Evolutionary conservation across 169 alveolate species (phyloP), one percentile per base, ranked within the genome.

Genomic region (Plasmodium fragile): DNA sequence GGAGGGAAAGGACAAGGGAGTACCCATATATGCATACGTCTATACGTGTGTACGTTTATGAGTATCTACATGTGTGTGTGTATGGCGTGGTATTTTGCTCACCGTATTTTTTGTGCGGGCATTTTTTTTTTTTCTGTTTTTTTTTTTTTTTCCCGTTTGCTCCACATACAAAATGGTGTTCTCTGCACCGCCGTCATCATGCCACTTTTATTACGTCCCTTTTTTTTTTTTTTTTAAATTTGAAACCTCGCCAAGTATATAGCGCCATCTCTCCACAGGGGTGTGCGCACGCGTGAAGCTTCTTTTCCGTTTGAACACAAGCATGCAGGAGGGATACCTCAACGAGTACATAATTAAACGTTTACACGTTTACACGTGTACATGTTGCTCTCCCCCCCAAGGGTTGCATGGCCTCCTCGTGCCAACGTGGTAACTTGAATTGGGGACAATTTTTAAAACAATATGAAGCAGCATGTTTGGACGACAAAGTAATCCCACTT

Each of bases 61-160:
- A 45, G 55, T 45, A 45, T 1, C 55, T 45, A n/a, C n/a, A n/a
- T n/a, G 55, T 5, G 55, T 45, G 55, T 45, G 55, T 11, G 55
- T 10, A 45, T 11, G 18, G 55, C 55, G 55, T 13, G 18, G 55
- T 11, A 13, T 13, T 45, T 13, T 45, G 55, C 55, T 45, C 52
- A 41, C 13, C 55, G n/a, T n/a, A n/a, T 0, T 45, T 0, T 4
- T 45, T 45, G n/a, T 45, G n/a, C 5, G 18, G 55, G 55, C 1
- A 45, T 73, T 73, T 73, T 73, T 30, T 73, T 73, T 73, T 73
- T 18, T 22, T 72, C n/a, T n/a, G n/a, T 72, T 72, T 73, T 73
- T 72, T 72, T 72, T 72, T 72, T 72, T 6, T 6, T 25, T 25
- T 6, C 10, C 55, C 55, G 55, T 45, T 45, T 45, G 55, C 55